These are phyloP conservation scores for Globisporangium paroecandrum DNA, from an alignment of 352 stramenopile species.

Conservation along the genomic window DNA sequence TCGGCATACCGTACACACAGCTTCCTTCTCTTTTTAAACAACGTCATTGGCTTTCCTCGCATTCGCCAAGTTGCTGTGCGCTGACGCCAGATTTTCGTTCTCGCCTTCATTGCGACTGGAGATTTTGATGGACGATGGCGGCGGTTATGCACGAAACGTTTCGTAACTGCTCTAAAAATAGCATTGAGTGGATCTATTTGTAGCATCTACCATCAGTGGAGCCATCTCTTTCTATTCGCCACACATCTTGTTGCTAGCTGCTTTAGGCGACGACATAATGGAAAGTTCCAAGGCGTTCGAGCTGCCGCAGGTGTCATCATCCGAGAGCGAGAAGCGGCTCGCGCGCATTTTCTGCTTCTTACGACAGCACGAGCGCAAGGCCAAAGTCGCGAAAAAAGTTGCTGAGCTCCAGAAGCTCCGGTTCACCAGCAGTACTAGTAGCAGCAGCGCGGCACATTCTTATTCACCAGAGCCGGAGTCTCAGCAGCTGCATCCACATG, in stretches of 20 bases:
- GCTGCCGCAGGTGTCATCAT: conserved; percentile 26
- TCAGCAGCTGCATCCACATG: background rate
- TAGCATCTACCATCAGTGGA: background rate
- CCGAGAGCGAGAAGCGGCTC: conserved; percentile 43
- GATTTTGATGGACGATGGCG: background rate
- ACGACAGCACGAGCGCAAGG: conserved; percentile 56
- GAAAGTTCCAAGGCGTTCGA: conserved; percentile 21
- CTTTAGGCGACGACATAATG: conserved; percentile 6
- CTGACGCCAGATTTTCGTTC: background rate
- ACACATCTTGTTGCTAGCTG: background rate
- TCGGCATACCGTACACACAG: background rate
- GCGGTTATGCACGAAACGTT: background rate
- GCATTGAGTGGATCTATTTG: background rate
- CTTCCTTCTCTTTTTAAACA: background rate
- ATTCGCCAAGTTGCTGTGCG: background rate
- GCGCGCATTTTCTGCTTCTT: conserved; percentile 52
- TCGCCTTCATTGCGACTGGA: background rate
- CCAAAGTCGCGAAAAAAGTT: conserved; percentile 31
- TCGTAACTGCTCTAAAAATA: background rate
- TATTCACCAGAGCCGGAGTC: background rate
- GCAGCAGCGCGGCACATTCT: background rate
- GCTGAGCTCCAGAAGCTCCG: conserved; percentile 30
- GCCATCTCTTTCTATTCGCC: background rate
- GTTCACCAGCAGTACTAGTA: background rate
- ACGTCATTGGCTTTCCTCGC: background rate